Percentiles rank a stretch among this genome's conserved stretches.
phyloP scores from a whole-genome alignment of 2,329 filamentous ascomycete species.

The Cordyceps farinosa region DNA sequence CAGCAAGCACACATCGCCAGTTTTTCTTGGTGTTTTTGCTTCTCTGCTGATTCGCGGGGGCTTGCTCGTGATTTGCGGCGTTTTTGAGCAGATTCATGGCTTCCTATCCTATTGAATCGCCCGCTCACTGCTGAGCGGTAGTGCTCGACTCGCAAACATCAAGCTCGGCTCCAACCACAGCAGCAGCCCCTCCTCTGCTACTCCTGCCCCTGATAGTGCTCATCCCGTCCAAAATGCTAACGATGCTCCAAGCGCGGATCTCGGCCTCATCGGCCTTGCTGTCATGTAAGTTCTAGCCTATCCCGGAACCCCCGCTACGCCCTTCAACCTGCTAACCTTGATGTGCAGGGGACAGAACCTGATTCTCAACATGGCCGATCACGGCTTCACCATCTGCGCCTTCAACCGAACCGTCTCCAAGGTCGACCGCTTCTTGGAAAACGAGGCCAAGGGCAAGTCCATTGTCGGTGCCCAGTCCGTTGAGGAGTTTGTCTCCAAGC shows the following conservation, averaged over 20 bases:
- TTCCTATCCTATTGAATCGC: not conserved
- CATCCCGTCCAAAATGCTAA: constrained; percentile 50
- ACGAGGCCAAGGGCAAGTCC: constrained; percentile 93
- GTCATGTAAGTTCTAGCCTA: constrained; percentile 63
- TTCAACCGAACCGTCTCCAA: constrained; percentile 99
- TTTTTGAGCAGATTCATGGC: constrained; percentile 24
- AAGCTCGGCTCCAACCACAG: constrained; percentile 61
- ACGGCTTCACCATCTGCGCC: constrained; percentile 94
- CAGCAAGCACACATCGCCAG: constrained; percentile 11
- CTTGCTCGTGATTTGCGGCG: constrained; percentile 7
- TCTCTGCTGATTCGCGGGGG: not conserved
- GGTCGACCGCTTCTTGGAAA: constrained; percentile 89
- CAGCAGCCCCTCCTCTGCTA: constrained; percentile 33
- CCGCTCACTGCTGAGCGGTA: constrained; percentile 36
- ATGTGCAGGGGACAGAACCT: constrained; percentile 69
- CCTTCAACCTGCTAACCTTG: constrained; percentile 18
- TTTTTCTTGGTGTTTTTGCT: constrained; percentile 15
- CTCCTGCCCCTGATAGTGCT: constrained; percentile 25
- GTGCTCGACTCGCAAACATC: constrained; percentile 72
- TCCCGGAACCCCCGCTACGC: constrained; percentile 7
- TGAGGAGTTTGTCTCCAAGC: constrained; percentile 92
- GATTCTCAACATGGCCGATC: constrained; percentile 84
- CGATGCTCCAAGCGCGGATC: constrained; percentile 67
- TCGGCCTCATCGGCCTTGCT: constrained; percentile 88
- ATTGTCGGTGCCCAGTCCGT: constrained; percentile 90